Base-by-base conservation (phyloP, 495 filamentous ascomycete species). In the Alectoria sarmentosa region DNA sequence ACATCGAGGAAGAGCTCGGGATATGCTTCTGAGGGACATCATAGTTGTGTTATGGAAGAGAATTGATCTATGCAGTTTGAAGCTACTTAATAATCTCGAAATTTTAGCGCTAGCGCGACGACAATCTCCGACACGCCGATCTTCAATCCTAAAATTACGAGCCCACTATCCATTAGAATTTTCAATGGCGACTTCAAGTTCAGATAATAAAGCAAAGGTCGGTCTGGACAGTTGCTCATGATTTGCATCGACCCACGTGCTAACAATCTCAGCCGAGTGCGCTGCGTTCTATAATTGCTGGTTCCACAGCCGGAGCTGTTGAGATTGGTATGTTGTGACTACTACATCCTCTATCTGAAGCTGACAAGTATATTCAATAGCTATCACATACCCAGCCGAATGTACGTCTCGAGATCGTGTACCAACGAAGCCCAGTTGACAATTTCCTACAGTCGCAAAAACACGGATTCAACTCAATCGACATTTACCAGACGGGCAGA, bases 381-480 rank as follows among this genome's bases (percentile, higher is more conserved):
- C 91, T 64, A 96, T 98, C 70, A 97, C 94, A 63, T 98, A 98
- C 78, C 94, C 94, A 57, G 93, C 93, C 69, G 94, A 98, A 76
- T 98, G 89, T 92, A 83, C 69, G 80, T 71, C 54, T 15, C 34
- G 19, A 21, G 55, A 59, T 30, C 32, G 36, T 30, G 19, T 23
- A 19, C 34, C n/a, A 30, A 2, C 36, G 23, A 28, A 44, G 32
- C 34, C 32, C 42, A 19, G 52, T 66, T 66, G 65, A 65, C 49
- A 13, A 54, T 58, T 21, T 55, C 32, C 17, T 42, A 30, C 61
- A 88, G 89, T 98, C 75, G 94, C 93, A 64, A 98, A 98, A 77
- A 98, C 94, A 55, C 82, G 94, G 62, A 89, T 89, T 61, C 94
- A 98, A 75, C 88, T 98, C 70, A 98, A 98, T 70, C 88, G 89